Evolutionary conservation across 2,329 filamentous ascomycete genomes (phyloP).

Genomic region (Tolypocladium inflatum): DNA sequence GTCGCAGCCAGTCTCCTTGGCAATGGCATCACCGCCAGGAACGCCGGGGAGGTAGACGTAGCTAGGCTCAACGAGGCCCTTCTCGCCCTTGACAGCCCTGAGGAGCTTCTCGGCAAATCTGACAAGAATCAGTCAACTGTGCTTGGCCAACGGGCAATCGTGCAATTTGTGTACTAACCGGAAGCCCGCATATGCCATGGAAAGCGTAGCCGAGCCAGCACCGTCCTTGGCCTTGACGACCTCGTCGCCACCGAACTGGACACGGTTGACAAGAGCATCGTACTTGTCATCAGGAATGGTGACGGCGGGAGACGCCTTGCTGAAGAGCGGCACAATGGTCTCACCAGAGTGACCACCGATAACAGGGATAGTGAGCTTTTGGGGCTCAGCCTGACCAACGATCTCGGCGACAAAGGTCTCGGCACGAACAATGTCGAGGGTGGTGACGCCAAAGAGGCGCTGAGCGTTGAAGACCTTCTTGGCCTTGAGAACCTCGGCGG

Average conservation of each 20-base stretch:
- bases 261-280: constrained; percentile 82
- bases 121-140: constrained; percentile 6
- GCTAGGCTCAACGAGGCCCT: constrained; percentile 87
- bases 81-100: constrained; percentile 79
- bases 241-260: constrained; percentile 97
- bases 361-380: constrained; percentile 79
- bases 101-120: constrained; percentile 94
- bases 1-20: constrained; percentile 73
- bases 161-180: constrained; percentile 46
- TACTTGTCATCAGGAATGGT: constrained; percentile 84
- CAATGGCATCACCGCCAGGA: constrained; percentile 74
- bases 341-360: constrained; percentile 96
- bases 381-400: constrained; percentile 70
- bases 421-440: constrained; percentile 93
- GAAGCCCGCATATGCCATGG: constrained; percentile 94
- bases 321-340: constrained; percentile 97
- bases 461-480: constrained; percentile 90
- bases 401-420: constrained; percentile 92
- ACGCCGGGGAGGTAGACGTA: constrained; percentile 93
- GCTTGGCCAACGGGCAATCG: background rate
- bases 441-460: constrained; percentile 97
- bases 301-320: constrained; percentile 72
- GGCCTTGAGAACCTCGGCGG: constrained; percentile 90
- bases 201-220: constrained; percentile 80
- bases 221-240: constrained; percentile 94